A percentile compares a stretch with the other conserved stretches of the same genome.
phyloP scores from a whole-genome alignment of 2,329 filamentous ascomycete genomes.

The Ampelomyces quisqualis region DNA sequence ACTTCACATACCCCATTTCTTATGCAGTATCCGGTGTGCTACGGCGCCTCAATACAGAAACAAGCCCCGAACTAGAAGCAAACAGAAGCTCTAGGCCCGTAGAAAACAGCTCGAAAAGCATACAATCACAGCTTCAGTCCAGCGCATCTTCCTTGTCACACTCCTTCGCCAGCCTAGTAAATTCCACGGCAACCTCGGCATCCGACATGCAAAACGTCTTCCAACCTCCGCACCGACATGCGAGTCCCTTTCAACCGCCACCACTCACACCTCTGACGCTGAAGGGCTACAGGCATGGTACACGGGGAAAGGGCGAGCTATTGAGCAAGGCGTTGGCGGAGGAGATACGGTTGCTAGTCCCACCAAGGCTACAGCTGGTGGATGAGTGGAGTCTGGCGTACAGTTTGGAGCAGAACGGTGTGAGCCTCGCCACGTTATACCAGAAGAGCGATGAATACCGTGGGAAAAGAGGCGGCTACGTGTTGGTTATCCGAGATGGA shows the following conservation, averaged over 20 bases:
- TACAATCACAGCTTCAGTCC: slow-evolving; percentile 24
- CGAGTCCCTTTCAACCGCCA: slow-evolving; percentile 82
- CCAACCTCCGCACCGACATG: slow-evolving; percentile 61
- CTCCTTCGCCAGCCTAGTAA: slow-evolving; percentile 43
- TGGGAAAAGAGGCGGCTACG: slow-evolving; percentile 75
- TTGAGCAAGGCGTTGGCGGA: slow-evolving; percentile 76
- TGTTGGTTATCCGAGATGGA: slow-evolving; percentile 80
- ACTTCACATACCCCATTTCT: slow-evolving; percentile 53
- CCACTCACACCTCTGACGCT: slow-evolving; percentile 80
- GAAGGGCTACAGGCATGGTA: slow-evolving; percentile 63
- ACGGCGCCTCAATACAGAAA: slow-evolving; percentile 50
- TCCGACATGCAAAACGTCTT: slow-evolving; percentile 60
- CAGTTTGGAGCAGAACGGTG: slow-evolving; percentile 88
- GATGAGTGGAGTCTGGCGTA: slow-evolving; percentile 87
- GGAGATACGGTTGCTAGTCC: slow-evolving; percentile 87
- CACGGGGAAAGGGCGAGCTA: slow-evolving; percentile 62
- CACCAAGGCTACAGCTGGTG: slow-evolving; percentile 79
- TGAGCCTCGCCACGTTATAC: slow-evolving; percentile 83
- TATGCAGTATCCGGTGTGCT: slow-evolving; percentile 52
- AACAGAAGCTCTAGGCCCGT: slow-evolving; percentile 11
- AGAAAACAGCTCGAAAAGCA: slow-evolving; percentile 8
- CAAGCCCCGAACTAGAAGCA: slow-evolving; percentile 17
- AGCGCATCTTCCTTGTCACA: slow-evolving; percentile 31
- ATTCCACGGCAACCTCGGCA: slow-evolving; percentile 12
- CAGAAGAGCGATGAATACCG: slow-evolving; percentile 69